A percentile compares a stretch with the other conserved stretches of the same genome.
phyloP scores from a whole-genome alignment of 257 asterid species.

The Rehmannia glutinosa region DNA sequence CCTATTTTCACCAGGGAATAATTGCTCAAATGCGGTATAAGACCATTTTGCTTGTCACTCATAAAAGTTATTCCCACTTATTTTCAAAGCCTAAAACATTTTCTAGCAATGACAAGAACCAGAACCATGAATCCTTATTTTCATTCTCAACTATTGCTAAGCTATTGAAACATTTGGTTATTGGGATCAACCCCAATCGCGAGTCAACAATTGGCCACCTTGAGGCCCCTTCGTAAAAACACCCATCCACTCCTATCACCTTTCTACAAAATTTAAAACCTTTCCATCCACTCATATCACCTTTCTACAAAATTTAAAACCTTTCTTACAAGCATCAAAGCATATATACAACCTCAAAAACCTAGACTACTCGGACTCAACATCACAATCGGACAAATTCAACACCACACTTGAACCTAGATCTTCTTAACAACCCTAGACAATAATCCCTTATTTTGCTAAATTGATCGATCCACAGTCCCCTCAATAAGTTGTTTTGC shows the following conservation, averaged over 20 bases:
- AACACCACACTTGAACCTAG: not conserved
- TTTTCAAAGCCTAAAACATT: not conserved
- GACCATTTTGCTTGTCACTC: not conserved
- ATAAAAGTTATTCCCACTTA: not conserved
- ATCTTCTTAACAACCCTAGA: not conserved
- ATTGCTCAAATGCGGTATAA: not conserved
- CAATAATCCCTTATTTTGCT: not conserved
- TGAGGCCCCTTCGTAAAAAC: too few species aligned
- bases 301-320: too few species aligned
- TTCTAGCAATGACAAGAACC: not conserved
- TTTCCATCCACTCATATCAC: too few species aligned
- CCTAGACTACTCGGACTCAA: not conserved
- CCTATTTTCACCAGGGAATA: not conserved
- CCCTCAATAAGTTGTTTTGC: not conserved
- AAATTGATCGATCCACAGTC: not conserved
- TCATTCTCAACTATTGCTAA: not conserved
- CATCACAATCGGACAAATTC: not conserved
- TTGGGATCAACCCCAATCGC: not conserved
- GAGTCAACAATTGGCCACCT: too few species aligned
- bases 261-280: too few species aligned
- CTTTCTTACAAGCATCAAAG: not conserved
- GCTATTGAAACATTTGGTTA: not conserved
- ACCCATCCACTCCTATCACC: too few species aligned
- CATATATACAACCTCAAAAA: not conserved
- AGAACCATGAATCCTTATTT: not conserved